Base-by-base conservation (phyloP, 805 yeast species). In the Zygotorulaspora chibaensis region DNA sequence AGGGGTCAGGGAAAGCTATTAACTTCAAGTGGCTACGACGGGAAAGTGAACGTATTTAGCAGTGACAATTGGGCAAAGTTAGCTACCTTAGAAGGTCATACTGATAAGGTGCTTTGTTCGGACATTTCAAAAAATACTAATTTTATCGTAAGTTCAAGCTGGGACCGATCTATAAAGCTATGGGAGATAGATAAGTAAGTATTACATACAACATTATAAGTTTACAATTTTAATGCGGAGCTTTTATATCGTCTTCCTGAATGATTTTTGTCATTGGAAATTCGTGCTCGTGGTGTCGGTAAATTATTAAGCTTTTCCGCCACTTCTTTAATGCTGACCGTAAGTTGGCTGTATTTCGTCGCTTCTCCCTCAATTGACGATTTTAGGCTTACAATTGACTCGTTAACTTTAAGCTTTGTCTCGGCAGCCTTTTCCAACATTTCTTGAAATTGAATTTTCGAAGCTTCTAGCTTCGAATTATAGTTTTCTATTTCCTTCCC, bases 161-260 rank as follows among this genome's bases (percentile, higher is more conserved):
- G 96, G 96, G 96, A 89, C 61, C 73, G 93, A 44, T 73, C 86
- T 6, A 73, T 88, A 2, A 85, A 84, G 58, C 43, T 85, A 35
- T 85, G 88, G 88, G 41, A 39, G 12, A 31, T 39, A 27, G 45
- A 46, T 36, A 45, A 38, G 33, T 20, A 34, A 10, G 26, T 20
- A 25, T 20, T 20, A 16, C 11, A 28, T 12, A 16, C 12, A 23
- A 18, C 34, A 37, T 6, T 16, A 20, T 9, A 41, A 10, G 12
- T 29, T 34, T 31, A 29, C 40, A 25, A 34, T 6, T 12, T 15
- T 38, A 36, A 40, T 20, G 47, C 12, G 51, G 36, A 17, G 43
- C 35, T 27, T 48, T 50, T 42, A 50, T 41, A 13, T 54, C 58
- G 36, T 42, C 51, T 40, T 31, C 48, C 38, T 40, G 45, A 28